phyloP scores from a whole-genome alignment of 495 filamentous ascomycete species.

The Jackrogersella minutella region DNA sequence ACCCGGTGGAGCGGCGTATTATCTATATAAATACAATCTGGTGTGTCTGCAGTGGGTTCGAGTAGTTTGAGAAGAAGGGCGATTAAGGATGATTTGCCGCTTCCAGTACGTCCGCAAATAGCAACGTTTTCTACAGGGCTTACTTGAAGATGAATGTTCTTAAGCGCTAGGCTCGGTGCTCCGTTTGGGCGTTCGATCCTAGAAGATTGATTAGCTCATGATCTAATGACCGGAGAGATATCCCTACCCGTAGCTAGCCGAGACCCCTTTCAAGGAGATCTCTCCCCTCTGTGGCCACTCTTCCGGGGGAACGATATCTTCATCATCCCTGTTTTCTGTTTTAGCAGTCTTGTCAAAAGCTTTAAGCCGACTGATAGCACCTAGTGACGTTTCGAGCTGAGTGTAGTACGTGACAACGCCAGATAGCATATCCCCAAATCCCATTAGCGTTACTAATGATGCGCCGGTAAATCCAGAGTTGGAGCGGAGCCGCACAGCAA shows the following conservation, averaged over 20 bases:
- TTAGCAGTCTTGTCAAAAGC: slow-evolving; percentile 47
- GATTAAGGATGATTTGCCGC: slow-evolving; percentile 50
- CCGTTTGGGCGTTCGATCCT: slow-evolving; percentile 9
- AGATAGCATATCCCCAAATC: slow-evolving; percentile 31
- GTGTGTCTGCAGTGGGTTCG: slow-evolving; percentile 31
- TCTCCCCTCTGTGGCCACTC: slow-evolving; percentile 42
- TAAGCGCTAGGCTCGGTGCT: slow-evolving; percentile 24
- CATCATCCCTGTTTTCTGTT: slow-evolving; percentile 48
- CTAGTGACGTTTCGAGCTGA: slow-evolving; percentile 56
- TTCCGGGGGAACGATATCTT: slow-evolving; percentile 45
- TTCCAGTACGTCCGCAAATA: slow-evolving; percentile 51
- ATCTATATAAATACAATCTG: slow-evolving; percentile 38
- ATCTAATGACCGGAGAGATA: not conserved
- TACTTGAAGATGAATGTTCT: slow-evolving; percentile 43
- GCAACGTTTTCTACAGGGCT: slow-evolving; percentile 47
- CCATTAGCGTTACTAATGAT: slow-evolving; percentile 49
- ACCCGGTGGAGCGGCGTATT: slow-evolving; percentile 40
- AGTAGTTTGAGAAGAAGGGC: slow-evolving; percentile 48
- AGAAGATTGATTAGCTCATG: slow-evolving; percentile 4
- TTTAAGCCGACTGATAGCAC: slow-evolving; percentile 63
- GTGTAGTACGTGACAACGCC: slow-evolving; percentile 43
- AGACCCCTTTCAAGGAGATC: slow-evolving; percentile 39
- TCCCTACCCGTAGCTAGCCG: slow-evolving; percentile 42
- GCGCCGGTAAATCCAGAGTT: slow-evolving; percentile 64
- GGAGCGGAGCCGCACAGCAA: slow-evolving; percentile 54